Percentiles rank a stretch among this genome's conserved stretches.
Conservation (phyloP, 2,329 filamentous ascomycete genomes). For the Cyclaneusma minus region DNA sequence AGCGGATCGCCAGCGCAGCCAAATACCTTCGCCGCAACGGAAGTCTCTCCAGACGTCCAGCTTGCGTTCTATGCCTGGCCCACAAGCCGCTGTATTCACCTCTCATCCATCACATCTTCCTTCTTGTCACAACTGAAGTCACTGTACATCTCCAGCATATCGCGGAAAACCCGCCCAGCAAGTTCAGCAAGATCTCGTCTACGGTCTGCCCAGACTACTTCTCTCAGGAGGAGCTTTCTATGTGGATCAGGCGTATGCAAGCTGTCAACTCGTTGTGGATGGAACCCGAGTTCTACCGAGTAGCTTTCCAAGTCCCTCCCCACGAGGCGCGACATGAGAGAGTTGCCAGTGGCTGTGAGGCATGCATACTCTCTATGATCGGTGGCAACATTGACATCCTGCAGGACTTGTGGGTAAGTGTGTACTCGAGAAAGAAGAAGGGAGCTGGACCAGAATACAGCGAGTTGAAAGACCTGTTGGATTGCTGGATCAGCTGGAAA, state of each 20-base stretch:
- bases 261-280: slow-evolving; percentile 20
- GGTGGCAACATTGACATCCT: slow-evolving; percentile 27
- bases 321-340: slow-evolving; percentile 15
- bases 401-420: slow-evolving; percentile 27
- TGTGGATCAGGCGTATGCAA: slow-evolving; percentile 6
- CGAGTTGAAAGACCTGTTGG: slow-evolving; percentile 8
- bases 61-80: slow-evolving; percentile 23
- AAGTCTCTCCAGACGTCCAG: too few species aligned
- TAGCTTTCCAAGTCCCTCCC: slow-evolving; percentile 17
- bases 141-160: slow-evolving; percentile 19
- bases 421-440: slow-evolving; percentile 23
- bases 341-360: slow-evolving; percentile 29
- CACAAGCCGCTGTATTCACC: slow-evolving; percentile 26
- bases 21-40: too few species aligned
- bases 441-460: slow-evolving; percentile 1
- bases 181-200: slow-evolving; percentile 10
- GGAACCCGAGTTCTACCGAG: slow-evolving; percentile 18
- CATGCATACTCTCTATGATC: slow-evolving; percentile 33
- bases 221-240: slow-evolving; percentile 1
- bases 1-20: too few species aligned
- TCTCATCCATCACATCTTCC: slow-evolving; percentile 27
- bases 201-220: slow-evolving; percentile 2
- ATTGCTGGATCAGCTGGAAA: slow-evolving; percentile 9
- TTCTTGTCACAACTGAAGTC: slow-evolving; percentile 25
- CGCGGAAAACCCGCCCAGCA: slow-evolving; percentile 2